Conservation (phyloP, 371 early-diverging fungal genomes). For the Rhizopus stolonifer region DNA sequence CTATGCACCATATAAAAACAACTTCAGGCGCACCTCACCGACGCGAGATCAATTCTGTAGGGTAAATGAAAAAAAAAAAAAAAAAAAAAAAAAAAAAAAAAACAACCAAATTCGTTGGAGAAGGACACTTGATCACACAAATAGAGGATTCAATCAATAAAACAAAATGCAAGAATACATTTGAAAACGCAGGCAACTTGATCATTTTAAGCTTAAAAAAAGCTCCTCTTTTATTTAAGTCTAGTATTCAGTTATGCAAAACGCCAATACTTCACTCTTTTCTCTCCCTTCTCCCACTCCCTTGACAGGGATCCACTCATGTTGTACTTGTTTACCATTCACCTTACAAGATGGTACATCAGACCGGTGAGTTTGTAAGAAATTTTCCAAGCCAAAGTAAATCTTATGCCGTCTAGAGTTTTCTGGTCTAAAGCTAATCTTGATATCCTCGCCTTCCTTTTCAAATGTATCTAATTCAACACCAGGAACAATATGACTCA, state of each 20-base stretch:
- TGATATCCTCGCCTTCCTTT: background rate
- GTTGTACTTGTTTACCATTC: slow-evolving; percentile 22
- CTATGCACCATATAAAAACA: no score
- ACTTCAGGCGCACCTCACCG: no score
- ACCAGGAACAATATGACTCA: slow-evolving; percentile 51
- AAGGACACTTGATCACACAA: no score
- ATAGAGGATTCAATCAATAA: no score
- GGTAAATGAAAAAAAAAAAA: no score
- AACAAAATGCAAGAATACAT: no score
- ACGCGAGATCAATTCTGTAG: no score
- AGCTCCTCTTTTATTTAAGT: background rate
- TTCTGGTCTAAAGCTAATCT: slow-evolving; percentile 15
- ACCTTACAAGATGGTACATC: slow-evolving; percentile 21
- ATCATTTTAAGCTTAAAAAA: no score
- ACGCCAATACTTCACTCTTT: slow-evolving; percentile 27
- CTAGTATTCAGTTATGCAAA: slow-evolving; percentile 41
- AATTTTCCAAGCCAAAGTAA: slow-evolving; percentile 28
- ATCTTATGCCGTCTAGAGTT: slow-evolving; percentile 25
- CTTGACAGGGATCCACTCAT: slow-evolving; percentile 27
- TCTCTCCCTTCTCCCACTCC: slow-evolving; percentile 30
- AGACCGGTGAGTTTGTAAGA: slow-evolving; percentile 11
- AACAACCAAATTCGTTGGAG: no score
- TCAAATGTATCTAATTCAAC: slow-evolving; percentile 30
- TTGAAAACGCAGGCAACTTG: no score
- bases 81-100: no score